These are phyloP conservation scores for Berkeleyomyces rouxiae DNA, from an alignment of 2,329 filamentous ascomycete genomes.

Conservation along the genomic window DNA sequence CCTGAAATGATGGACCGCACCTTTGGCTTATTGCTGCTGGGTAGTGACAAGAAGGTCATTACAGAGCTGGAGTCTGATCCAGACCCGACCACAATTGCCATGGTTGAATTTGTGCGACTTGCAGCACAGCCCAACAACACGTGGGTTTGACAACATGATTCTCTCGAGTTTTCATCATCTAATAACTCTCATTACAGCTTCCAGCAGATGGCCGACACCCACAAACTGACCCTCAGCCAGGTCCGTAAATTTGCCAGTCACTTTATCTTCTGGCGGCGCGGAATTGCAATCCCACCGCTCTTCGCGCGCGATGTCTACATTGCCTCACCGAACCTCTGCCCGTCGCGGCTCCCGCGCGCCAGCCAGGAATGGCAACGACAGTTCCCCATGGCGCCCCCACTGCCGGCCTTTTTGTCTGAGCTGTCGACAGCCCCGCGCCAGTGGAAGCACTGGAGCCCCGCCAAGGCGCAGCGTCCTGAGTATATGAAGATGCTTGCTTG, in stretches of 20 bases:
- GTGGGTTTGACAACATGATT: slow-evolving; percentile 23
- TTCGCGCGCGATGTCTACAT: slow-evolving; percentile 84
- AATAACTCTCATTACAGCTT: slow-evolving; percentile 25
- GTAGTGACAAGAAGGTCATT: slow-evolving; percentile 59
- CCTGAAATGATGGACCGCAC: slow-evolving; percentile 62
- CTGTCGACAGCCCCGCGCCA: slow-evolving; percentile 66
- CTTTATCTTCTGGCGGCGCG: slow-evolving; percentile 89
- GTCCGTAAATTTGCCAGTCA: slow-evolving; percentile 81
- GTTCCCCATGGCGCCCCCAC: slow-evolving; percentile 67
- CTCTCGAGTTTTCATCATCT: background rate
- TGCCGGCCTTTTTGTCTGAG: slow-evolving; percentile 75
- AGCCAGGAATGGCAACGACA: slow-evolving; percentile 54
- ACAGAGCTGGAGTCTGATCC: slow-evolving; percentile 62
- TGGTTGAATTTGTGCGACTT: slow-evolving; percentile 68
- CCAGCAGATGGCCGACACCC: slow-evolving; percentile 52
- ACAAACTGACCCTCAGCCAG: slow-evolving; percentile 59
- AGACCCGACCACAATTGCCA: slow-evolving; percentile 56
- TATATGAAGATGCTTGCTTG: slow-evolving; percentile 89
- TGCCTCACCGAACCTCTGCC: slow-evolving; percentile 75
- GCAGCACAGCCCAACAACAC: slow-evolving; percentile 48
- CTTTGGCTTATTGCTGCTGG: slow-evolving; percentile 70
- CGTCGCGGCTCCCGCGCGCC: slow-evolving; percentile 51
- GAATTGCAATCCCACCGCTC: slow-evolving; percentile 77
- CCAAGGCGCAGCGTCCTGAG: slow-evolving; percentile 56
- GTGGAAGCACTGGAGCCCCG: slow-evolving; percentile 72